Percentiles rank a stretch among this genome's conserved stretches.
These are phyloP conservation scores for Helotiales sp. DNA, from an alignment of 2,329 filamentous ascomycete species.

Conservation along the genomic window DNA sequence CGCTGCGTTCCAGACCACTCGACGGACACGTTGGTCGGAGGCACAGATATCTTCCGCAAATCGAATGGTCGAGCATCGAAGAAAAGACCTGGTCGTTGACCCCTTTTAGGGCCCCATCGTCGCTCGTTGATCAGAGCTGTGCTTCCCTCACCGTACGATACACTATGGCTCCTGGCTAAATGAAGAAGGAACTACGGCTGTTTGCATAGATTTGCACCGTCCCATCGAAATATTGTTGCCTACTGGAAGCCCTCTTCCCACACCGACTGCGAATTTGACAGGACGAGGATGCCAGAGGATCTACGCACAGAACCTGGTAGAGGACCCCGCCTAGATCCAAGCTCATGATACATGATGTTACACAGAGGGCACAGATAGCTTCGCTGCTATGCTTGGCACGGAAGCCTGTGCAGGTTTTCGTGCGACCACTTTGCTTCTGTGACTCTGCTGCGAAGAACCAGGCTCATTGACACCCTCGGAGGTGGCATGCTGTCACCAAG, in stretches of 20 bases:
- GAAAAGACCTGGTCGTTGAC: not conserved
- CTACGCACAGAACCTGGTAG: not conserved
- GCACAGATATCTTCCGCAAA: not conserved
- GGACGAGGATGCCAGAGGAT: not conserved
- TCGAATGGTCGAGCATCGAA: not conserved
- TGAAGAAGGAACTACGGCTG: not conserved
- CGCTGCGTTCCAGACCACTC: not conserved
- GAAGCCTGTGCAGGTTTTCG: not conserved
- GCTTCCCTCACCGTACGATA: not conserved
- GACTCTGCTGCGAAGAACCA: not conserved
- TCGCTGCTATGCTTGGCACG: not conserved
- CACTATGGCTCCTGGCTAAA: not conserved
- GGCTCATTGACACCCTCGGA: not conserved
- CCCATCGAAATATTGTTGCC: not conserved
- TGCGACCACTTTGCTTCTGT: not conserved
- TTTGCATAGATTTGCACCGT: not conserved
- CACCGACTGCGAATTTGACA: not conserved
- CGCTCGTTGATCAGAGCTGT: not conserved
- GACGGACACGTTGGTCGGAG: not conserved
- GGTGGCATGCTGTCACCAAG: not conserved
- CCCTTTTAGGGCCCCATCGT: not conserved
- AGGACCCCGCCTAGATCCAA: not conserved
- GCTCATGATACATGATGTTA: not conserved
- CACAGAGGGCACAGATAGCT: not conserved
- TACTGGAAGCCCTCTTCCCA: not conserved